A percentile compares a stretch with the other conserved stretches of the same genome.
These are phyloP conservation scores for Citrus australasica DNA, from an alignment of 345 rosid genomes.

Conservation along the genomic window DNA sequence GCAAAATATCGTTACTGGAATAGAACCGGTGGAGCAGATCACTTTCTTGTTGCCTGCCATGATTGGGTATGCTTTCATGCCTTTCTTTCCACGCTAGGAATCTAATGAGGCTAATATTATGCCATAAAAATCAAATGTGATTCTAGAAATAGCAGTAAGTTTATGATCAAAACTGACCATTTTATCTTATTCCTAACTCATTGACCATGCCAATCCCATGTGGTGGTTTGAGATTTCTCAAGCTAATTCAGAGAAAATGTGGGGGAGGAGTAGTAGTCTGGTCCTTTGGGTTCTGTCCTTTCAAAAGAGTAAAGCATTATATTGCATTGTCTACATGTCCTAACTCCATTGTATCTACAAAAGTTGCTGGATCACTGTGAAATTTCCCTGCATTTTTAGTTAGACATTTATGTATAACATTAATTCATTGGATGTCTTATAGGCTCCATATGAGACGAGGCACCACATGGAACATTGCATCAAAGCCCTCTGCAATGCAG, in stretches of 20 bases:
- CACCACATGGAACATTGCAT: conserved; percentile 98
- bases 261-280: not conserved
- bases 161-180: not conserved
- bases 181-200: not conserved
- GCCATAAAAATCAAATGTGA: not conserved
- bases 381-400: not conserved
- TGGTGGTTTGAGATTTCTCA: not conserved
- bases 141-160: not conserved
- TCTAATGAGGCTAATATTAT: conserved; percentile 5
- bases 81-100: not conserved
- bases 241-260: not conserved
- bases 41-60: conserved; percentile 95
- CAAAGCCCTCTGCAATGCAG: conserved; percentile 96
- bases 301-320: not conserved
- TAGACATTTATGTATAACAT: not conserved
- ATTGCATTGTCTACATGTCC: not conserved
- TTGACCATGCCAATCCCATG: not conserved
- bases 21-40: conserved; percentile 92
- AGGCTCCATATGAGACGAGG: conserved; percentile 98
- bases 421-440: conserved; percentile 4
- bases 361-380: not conserved
- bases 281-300: not conserved
- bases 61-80: conserved; percentile 72
- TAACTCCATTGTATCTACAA: not conserved
- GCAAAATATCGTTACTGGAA: conserved; percentile 88